phyloP scores from a whole-genome alignment of 129 eudicot species.

The Mikania micrantha region DNA sequence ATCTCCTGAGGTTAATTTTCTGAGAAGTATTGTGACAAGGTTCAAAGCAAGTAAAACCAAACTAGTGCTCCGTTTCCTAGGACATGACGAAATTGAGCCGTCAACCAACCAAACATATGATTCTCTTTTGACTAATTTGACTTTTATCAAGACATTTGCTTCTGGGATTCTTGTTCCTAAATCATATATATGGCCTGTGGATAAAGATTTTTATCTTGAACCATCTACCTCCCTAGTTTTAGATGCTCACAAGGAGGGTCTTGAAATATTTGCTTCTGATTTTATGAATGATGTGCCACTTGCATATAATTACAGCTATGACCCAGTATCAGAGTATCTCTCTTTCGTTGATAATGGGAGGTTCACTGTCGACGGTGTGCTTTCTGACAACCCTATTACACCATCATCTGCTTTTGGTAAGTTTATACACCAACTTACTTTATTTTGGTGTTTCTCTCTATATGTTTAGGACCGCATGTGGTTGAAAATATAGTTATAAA shows the following conservation, averaged over 20 bases:
- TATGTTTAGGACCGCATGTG: neutral
- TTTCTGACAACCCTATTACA: conserved; percentile 86
- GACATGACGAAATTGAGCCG: conserved; percentile 48
- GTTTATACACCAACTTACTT: conserved; percentile 1
- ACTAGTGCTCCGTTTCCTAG: conserved; percentile 73
- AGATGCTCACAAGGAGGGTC: conserved; percentile 80
- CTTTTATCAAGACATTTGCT: conserved; percentile 77
- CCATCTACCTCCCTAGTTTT: conserved; percentile 59
- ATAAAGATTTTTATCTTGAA: conserved; percentile 37
- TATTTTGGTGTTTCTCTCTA: conserved; percentile 5
- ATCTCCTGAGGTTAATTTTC: conserved; percentile 81
- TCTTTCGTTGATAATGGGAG: conserved; percentile 56
- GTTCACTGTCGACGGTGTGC: conserved; percentile 90
- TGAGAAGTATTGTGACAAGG: conserved; percentile 50
- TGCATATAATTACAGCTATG: conserved; percentile 73
- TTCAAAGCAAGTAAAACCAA: conserved; percentile 50
- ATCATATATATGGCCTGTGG: conserved; percentile 72
- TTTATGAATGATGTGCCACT: conserved; percentile 61
- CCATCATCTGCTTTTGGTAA: conserved; percentile 75
- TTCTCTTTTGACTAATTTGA: conserved; percentile 65
- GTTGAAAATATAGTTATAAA: neutral
- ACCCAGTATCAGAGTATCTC: conserved; percentile 74
- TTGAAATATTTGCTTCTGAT: conserved; percentile 64
- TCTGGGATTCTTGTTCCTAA: conserved; percentile 89
- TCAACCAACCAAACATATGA: conserved; percentile 82